Base-by-base conservation (phyloP, 257 asterid genomes). In the Salvia miltiorrhiza region DNA sequence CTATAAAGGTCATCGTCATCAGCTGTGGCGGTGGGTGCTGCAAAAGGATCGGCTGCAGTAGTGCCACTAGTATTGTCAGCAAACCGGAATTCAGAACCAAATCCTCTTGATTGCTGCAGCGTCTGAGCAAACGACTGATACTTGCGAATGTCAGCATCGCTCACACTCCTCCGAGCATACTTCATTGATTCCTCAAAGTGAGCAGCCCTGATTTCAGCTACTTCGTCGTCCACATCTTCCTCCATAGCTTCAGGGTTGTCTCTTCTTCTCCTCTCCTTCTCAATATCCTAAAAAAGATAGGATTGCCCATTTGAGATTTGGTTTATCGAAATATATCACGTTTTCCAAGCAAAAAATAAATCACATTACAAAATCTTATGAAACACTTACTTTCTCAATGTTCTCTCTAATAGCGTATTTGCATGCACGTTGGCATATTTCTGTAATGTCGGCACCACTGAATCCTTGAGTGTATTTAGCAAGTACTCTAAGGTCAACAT, bases 151-250 rank as follows among this genome's bases (percentile, higher is more conserved):
- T 89, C 96, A 2, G 92, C 95, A 47, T 89, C 96, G 7, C 96
- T 87, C 5, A 89, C 96, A 63, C 96, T 89, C 81, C 96, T 75
- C 43, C 96, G 65, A 2, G 96, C 96, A 19, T 73, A 89, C 78
- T 89, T 89, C 96, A 89, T 90, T 3, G 96, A 90, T 72, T 90
- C 96, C 85, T 90, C 95, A 60, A 90, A 87, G 55, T 90, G 96
- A 35, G 89, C 82, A 2, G 95, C 87, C 76, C 71, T 85, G 30
- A 90, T 90, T 81, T 90, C 96, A 0, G 95, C 73, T 19, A 90
- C 82, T 80, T 90, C 95, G 0, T 90, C 95, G 0, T 85, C 92
- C 12, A 69, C 80, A 50, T 89, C 95, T 69, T 90, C 95, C 79
- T 90, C 93, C 96, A 90, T 87, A 1, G 93, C 90, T 72, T 90